Base-by-base conservation (phyloP, 371 early-diverging fungal genomes). In the Encephalitozoon cuniculi region DNA sequence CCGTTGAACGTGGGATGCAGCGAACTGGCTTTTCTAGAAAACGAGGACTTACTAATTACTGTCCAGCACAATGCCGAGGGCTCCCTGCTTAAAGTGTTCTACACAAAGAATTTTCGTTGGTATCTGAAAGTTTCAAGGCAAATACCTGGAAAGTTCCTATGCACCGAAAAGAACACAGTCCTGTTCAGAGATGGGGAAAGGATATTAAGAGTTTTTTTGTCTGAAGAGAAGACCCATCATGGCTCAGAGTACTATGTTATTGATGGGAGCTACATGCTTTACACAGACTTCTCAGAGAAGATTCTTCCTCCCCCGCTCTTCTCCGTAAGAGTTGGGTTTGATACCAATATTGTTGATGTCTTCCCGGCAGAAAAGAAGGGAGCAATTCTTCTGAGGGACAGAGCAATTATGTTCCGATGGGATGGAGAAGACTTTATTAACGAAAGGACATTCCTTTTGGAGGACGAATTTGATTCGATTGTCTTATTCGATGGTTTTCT, bases 41-140 rank as follows among this genome's bases (percentile, higher is more conserved):
- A 68, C 30, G 46, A 46, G 28, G 37, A 49, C n/a, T 0, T 68
- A 8, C 30, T 68, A 0, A 9, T 30, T 26, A 30, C 49, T 23
- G n/a, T 26, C 11, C 21, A 41, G 15, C 18, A 44, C 0, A 46
- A 30, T 12, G 34, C 3, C 30, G 28, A 28, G 9, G 44, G 37
- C 15, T 49, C 28, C 0, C 34, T 34, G 6, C 25, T 68, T 3
- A 49, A 68, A 15, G 37, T 68, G 12, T 46, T 68, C 1, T 68
- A 68, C 34, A 49, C 51, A 30, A 68, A 68, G 49, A 68, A 68
- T 51, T 68, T 68, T 46, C 28, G 26, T 51, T 68, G 68, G 68
- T 68, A 68, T 68, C 15, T 28, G 49, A 68, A 68, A 26, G 1
- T 18, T 18, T 49, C 25, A 23, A 68, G 26, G 25, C 34, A 25